Percentiles rank a stretch among this genome's conserved stretches.
Conservation (phyloP, 2,329 filamentous ascomycete species). For the Myriosclerotinia curreyana region DNA sequence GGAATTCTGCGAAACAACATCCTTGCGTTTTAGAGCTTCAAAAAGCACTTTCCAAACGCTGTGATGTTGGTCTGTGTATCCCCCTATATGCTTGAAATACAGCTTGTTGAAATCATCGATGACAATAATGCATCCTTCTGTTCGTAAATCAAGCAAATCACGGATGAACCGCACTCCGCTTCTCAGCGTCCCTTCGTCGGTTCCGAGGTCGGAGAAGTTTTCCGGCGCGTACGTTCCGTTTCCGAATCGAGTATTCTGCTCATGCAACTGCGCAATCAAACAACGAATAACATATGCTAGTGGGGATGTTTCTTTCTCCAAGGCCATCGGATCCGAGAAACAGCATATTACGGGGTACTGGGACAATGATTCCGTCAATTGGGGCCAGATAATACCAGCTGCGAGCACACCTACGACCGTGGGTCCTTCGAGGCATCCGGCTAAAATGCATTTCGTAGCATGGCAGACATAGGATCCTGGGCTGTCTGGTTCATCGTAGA, state of each 20-base stretch:
- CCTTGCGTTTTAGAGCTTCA: not conserved
- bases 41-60: not conserved
- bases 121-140: not conserved
- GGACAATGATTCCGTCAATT: no score
- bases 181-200: not conserved
- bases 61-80: not conserved
- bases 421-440: not conserved
- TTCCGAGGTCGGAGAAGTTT: not conserved
- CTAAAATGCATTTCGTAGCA: not conserved
- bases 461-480: no score
- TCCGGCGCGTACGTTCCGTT: not conserved
- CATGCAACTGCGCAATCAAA: not conserved
- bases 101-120: not conserved
- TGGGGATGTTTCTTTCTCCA: not conserved
- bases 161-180: not conserved
- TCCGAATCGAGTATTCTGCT: no score
- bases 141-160: not conserved
- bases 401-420: no score
- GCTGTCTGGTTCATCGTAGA: no score
- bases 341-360: not conserved
- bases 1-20: no score
- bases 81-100: no score
- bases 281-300: not conserved
- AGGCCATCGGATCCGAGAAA: not conserved
- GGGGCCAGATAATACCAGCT: no score